Percentiles rank a stretch among this genome's conserved stretches.
These are phyloP conservation scores for Sequoia sempervirens DNA, from an alignment of 75 land plant genomes.

Conservation along the genomic window DNA sequence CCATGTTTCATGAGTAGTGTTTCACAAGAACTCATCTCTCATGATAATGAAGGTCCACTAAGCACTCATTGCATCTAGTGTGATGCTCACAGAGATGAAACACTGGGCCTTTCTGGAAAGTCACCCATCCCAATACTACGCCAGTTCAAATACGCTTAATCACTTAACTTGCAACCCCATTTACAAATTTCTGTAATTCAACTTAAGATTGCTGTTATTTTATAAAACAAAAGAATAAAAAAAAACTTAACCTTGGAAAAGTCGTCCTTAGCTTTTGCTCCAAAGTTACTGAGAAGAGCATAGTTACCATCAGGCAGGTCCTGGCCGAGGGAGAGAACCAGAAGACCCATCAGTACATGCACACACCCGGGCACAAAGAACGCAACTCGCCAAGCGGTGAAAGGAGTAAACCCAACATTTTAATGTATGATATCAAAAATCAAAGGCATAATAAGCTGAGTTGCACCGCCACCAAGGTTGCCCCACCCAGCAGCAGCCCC, in stretches of 20 bases:
- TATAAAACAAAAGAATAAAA: background rate
- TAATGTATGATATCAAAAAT: constrained; percentile 28
- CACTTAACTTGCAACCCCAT: too few relatives aligned
- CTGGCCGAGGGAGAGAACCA: constrained; percentile 44
- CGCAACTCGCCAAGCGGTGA: constrained; percentile 73
- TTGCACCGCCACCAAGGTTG: constrained; percentile 77
- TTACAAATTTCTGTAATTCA: background rate
- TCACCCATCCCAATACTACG: too few relatives aligned
- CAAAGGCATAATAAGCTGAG: constrained; percentile 68
- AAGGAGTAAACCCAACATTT: constrained; percentile 18
- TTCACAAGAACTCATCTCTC: too few relatives aligned
- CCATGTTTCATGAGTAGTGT: too few relatives aligned
- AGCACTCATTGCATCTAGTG: too few relatives aligned
- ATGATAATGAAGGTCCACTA: too few relatives aligned
- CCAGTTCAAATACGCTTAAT: too few relatives aligned
- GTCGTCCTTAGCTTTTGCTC: constrained; percentile 39
- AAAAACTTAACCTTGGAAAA: constrained; percentile 27
- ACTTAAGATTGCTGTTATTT: background rate
- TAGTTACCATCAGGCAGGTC: constrained; percentile 70
- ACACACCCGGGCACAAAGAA: constrained; percentile 65
- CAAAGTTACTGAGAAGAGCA: constrained; percentile 18
- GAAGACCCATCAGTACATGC: constrained; percentile 39
- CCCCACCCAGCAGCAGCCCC: constrained; percentile 79
- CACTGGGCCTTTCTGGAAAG: too few relatives aligned
- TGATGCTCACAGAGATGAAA: too few relatives aligned